A percentile compares a stretch with the other conserved stretches of the same genome.
Evolutionary conservation across 2,329 filamentous ascomycete genomes (phyloP).

Genomic region (Cladosporium austrohemisphaericum): DNA sequence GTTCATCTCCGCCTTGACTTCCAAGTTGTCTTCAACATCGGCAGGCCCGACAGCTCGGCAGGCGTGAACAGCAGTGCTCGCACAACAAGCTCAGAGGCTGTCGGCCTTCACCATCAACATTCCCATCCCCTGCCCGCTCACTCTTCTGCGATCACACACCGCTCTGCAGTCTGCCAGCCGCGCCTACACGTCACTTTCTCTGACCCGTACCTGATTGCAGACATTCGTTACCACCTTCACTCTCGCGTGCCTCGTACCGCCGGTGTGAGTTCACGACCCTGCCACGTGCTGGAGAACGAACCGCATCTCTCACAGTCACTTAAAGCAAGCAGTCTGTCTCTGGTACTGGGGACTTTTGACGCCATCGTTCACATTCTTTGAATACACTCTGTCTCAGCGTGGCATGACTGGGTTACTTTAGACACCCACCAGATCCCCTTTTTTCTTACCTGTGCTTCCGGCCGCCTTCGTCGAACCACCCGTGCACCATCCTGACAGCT

Average conservation of each 20-base stretch:
- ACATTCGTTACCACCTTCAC: neutral
- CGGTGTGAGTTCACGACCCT: neutral
- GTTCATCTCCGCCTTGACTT: no score
- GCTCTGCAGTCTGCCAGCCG: neutral
- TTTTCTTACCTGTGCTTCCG: neutral
- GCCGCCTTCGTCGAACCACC: neutral
- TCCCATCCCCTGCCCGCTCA: neutral
- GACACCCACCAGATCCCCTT: neutral
- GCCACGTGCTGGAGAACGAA: slow-evolving; percentile 1
- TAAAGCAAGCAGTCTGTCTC: neutral
- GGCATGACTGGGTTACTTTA: neutral
- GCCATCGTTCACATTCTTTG: slow-evolving; percentile 1
- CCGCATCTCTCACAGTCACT: neutral
- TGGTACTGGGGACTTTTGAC: neutral
- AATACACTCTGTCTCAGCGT: neutral
- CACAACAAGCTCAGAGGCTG: neutral
- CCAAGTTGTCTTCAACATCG: neutral
- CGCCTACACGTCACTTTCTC: slow-evolving; percentile 10
- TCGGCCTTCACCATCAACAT: neutral
- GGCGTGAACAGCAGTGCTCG: neutral
- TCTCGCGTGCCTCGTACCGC: slow-evolving; percentile 5
- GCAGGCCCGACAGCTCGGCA: slow-evolving; percentile 4
- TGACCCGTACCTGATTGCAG: neutral
- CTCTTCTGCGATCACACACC: neutral
- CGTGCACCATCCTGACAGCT: neutral